Evolutionary conservation across 2,329 filamentous ascomycete genomes (phyloP), one percentile per base, ranked within the genome.

Genomic region (Pseudogymnoascus sp.): DNA sequence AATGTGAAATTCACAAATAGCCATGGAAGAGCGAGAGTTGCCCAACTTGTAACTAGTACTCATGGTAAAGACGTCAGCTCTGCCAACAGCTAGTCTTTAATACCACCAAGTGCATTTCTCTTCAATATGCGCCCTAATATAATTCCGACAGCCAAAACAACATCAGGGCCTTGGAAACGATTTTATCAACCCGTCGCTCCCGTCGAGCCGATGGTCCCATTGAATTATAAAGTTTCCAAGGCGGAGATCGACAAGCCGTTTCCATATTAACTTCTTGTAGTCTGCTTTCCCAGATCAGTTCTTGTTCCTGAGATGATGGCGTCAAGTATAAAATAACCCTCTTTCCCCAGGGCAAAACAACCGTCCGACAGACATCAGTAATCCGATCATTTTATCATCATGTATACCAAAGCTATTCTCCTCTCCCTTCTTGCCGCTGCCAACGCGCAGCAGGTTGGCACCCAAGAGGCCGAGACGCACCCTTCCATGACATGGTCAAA

Each of bases 401-500:
- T 52, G 45, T 52, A 52, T 52, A 52, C 45, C 45, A 30, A 52
- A 33, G 45, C 45, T 33, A 52, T 52, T 28, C 45, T 52, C 26
- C 15, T 57, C 33, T 72, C 74, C 61, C 70, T 81, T 59, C 63
- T 77, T 61, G 74, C 76, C 60, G 67, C 74, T 59, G 75, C 70
- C 38, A 68, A 72, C 37, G 75, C 73, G 61, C 80, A 82, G 67
- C 73, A 78, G 67, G 74, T 75, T 55, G 79, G 78, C 58, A 78
- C 72, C 33, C 61, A 71, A 61, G 71, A 70, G 12, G 68, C 74
- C 3, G 79, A 82, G 66, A 73, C 71, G 13, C 81, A 83, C 64
- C 81, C 80, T 60, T 67, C 75, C 58, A 71, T 83, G 67, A 77
- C 73, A 57, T 80, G 77, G 75, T 72, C 79, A 65, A 75, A 74